Evolutionary conservation across 768 basidiomycete genomes (phyloP).

Genomic region (Favolaschia claudopus): DNA sequence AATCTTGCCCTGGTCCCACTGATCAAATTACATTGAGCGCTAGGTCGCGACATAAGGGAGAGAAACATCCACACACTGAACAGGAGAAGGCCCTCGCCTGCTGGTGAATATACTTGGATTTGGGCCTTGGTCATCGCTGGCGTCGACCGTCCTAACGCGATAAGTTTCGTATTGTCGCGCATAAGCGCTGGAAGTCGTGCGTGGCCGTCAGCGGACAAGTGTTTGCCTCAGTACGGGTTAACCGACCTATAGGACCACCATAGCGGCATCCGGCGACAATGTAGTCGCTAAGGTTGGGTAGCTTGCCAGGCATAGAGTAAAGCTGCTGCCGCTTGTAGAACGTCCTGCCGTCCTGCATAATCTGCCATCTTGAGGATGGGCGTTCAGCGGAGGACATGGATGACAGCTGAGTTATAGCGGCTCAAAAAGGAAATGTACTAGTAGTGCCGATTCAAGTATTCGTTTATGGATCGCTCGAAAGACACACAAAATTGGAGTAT

Average conservation of each 20-base stretch:
- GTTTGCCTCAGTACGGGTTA: constrained; percentile 11
- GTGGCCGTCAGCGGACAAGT: not conserved
- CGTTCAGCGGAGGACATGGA: constrained; percentile 52
- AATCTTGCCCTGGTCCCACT: constrained; percentile 94
- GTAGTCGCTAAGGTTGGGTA: constrained; percentile 82
- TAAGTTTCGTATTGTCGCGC: constrained; percentile 82
- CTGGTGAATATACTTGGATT: constrained; percentile 87
- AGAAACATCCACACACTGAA: constrained; percentile 74
- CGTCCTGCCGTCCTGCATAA: constrained; percentile 85
- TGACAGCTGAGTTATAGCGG: not conserved
- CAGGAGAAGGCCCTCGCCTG: constrained; percentile 73
- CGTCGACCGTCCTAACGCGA: constrained; percentile 69
- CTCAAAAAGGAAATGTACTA: not conserved
- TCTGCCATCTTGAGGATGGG: constrained; percentile 87
- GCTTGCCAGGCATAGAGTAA: constrained; percentile 82
- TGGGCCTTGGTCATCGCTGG: constrained; percentile 75
- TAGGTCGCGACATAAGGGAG: constrained; percentile 19
- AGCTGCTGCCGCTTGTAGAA: constrained; percentile 89
- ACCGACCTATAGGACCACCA: constrained; percentile 88
- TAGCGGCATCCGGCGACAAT: constrained; percentile 82
- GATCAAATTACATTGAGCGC: constrained; percentile 8
- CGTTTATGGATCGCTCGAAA: no score
- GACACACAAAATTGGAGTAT: no score
- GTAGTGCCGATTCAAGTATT: no score
- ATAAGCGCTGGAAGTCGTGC: constrained; percentile 82